Percentiles rank a stretch among this genome's conserved stretches.
These are phyloP conservation scores for Naganishia randhawae DNA, from an alignment of 768 basidiomycete species.

Conservation along the genomic window DNA sequence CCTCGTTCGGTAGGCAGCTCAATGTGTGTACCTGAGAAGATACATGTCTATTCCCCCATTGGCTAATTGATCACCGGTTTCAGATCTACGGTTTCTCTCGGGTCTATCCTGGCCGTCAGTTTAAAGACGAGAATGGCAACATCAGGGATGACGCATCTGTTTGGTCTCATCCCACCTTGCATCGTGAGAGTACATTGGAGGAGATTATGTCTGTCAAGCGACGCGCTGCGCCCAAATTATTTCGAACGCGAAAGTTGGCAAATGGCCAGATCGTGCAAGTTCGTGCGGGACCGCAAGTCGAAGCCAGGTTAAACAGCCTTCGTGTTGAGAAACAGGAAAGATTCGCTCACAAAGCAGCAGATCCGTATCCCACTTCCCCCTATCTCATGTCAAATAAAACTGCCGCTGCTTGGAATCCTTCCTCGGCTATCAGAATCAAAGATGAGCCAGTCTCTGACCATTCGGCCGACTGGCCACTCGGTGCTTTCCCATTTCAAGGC, in stretches of 20 bases:
- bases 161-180: constrained; percentile 48
- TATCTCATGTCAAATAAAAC: background rate
- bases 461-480: background rate
- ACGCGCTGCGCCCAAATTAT: constrained; percentile 47
- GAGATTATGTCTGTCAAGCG: constrained; percentile 44
- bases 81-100: constrained; percentile 49
- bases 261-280: constrained; percentile 43
- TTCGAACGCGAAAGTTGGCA: constrained; percentile 46
- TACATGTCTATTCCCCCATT: background rate
- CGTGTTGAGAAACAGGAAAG: constrained; percentile 15
- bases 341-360: background rate
- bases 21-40: constrained; percentile 37
- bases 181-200: constrained; percentile 39
- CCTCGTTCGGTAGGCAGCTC: constrained; percentile 49
- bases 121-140: constrained; percentile 46
- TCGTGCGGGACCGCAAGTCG: constrained; percentile 41
- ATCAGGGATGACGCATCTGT: constrained; percentile 44
- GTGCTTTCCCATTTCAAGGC: background rate
- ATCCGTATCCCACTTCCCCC: background rate
- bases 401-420: background rate
- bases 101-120: constrained; percentile 46
- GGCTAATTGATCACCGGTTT: background rate
- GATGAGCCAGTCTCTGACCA: background rate
- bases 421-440: background rate
- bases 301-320: constrained; percentile 25